Evolutionary conservation across 129 eudicot genomes (phyloP).

Genomic region (Pittosporum tobira): DNA sequence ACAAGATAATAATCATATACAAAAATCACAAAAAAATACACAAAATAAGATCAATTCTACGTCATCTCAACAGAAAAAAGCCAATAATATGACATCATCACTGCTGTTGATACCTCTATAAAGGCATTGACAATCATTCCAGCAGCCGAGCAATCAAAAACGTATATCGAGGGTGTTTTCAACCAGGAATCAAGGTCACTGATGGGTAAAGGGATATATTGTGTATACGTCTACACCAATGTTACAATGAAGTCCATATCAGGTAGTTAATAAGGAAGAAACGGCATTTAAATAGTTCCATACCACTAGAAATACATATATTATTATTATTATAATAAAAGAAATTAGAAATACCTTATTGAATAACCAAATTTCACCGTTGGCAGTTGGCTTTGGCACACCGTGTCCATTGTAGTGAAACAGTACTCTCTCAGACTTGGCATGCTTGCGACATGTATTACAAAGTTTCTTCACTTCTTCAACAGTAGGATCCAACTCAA

Average conservation of each 20-base stretch:
- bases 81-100: background rate
- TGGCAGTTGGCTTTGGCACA: constrained; percentile 93
- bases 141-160: constrained; percentile 97
- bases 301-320: constrained; percentile 3
- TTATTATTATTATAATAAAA: too few species aligned
- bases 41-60: background rate
- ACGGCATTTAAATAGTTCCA: background rate
- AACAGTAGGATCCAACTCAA: constrained; percentile 75
- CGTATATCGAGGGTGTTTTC: constrained; percentile 93
- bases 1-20: background rate
- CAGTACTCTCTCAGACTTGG: constrained; percentile 88
- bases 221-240: constrained; percentile 82
- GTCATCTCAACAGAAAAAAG: background rate
- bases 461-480: constrained; percentile 97
- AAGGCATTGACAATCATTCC: constrained; percentile 91
- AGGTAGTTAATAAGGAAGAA: background rate
- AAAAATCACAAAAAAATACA: too few species aligned
- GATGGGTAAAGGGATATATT: constrained; percentile 85
- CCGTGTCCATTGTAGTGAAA: constrained; percentile 98
- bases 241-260: constrained; percentile 7
- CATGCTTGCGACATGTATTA: constrained; percentile 83
- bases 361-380: constrained; percentile 95
- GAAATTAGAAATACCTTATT: constrained; percentile 87
- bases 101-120: constrained; percentile 53
- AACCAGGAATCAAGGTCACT: constrained; percentile 92